Evolutionary conservation across 1,139 yeast species (phyloP).

Genomic region (Debaryomyces psychrophilus): DNA sequence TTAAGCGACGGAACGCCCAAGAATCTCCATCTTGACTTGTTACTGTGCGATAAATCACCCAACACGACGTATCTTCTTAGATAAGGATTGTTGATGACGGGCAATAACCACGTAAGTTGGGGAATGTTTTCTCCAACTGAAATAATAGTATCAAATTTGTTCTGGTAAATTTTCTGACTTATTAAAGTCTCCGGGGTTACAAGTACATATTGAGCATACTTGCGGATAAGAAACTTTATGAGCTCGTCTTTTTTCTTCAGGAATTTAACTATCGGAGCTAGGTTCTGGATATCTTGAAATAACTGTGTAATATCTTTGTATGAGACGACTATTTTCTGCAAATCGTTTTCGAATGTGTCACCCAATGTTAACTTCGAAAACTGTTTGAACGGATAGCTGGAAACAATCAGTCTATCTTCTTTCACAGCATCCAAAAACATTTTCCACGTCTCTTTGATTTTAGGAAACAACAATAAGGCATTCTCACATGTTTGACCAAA

Average conservation of each 20-base stretch:
- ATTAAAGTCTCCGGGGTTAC: conserved; percentile 7
- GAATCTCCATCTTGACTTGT: conserved; percentile 6
- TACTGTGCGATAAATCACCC: conserved; percentile 6
- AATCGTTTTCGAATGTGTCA: conserved; percentile 15
- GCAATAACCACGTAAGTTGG: conserved; percentile 5
- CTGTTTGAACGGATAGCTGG: conserved; percentile 31
- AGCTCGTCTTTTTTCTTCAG: conserved; percentile 19
- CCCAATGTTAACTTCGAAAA: conserved; percentile 11
- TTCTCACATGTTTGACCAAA: conserved; percentile 46
- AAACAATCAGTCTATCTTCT: conserved; percentile 1
- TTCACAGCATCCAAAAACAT: conserved; percentile 20
- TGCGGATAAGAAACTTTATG: conserved; percentile 8
- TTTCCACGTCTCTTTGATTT: conserved; percentile 36
- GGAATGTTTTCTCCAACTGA: not conserved
- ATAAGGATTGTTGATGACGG: conserved; percentile 8
- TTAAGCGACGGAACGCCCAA: not conserved
- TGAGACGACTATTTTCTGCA: conserved; percentile 10
- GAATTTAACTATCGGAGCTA: conserved; percentile 35
- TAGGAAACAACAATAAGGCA: conserved; percentile 39
- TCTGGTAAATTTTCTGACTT: conserved; percentile 2
- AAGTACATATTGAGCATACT: conserved; percentile 6
- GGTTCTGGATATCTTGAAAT: conserved; percentile 29
- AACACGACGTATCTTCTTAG: conserved; percentile 10
- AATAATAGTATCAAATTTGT: conserved; percentile 9
- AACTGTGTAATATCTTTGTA: conserved; percentile 20